Evolutionary conservation across 2,329 filamentous ascomycete species (phyloP).

Genomic region (Rachicladosporium sp.): DNA sequence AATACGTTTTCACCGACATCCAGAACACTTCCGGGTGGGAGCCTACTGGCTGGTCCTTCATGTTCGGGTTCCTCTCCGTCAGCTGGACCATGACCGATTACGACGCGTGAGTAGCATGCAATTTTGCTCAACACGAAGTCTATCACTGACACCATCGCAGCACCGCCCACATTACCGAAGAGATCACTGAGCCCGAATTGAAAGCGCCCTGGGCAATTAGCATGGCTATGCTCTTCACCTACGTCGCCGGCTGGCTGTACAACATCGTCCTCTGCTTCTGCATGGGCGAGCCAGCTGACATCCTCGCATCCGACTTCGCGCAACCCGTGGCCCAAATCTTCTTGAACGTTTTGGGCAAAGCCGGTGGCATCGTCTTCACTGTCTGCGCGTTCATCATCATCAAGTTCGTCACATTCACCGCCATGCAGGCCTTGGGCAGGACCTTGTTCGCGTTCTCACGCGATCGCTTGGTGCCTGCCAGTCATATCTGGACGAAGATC

Average conservation of each 20-base stretch:
- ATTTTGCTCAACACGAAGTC: constrained; percentile 18
- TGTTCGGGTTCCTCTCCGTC: constrained; percentile 50
- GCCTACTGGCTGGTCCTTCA: constrained; percentile 42
- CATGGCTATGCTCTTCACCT: constrained; percentile 44
- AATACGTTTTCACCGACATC: constrained; percentile 45
- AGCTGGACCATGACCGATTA: constrained; percentile 51
- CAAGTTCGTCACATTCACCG: constrained; percentile 48
- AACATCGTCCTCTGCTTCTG: constrained; percentile 47
- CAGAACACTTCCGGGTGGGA: constrained; percentile 41
- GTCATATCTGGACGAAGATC: constrained; percentile 38
- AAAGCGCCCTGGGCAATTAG: constrained; percentile 46
- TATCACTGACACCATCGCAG: constrained; percentile 24
- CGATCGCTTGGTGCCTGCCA: constrained; percentile 38
- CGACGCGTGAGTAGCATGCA: constrained; percentile 25
- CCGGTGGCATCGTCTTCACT: constrained; percentile 42
- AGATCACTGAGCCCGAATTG: constrained; percentile 38
- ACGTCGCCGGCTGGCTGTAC: constrained; percentile 43
- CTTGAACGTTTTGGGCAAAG: constrained; percentile 44
- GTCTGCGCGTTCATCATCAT: constrained; percentile 46
- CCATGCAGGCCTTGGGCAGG: constrained; percentile 41
- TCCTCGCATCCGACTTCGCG: constrained; percentile 34
- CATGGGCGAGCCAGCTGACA: constrained; percentile 39
- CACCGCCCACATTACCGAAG: constrained; percentile 38
- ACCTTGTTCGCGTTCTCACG: constrained; percentile 46
- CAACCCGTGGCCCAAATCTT: constrained; percentile 48